Evolutionary conservation across 1,139 yeast species (phyloP).

Genomic region (Eremothecium sinecaudum): DNA sequence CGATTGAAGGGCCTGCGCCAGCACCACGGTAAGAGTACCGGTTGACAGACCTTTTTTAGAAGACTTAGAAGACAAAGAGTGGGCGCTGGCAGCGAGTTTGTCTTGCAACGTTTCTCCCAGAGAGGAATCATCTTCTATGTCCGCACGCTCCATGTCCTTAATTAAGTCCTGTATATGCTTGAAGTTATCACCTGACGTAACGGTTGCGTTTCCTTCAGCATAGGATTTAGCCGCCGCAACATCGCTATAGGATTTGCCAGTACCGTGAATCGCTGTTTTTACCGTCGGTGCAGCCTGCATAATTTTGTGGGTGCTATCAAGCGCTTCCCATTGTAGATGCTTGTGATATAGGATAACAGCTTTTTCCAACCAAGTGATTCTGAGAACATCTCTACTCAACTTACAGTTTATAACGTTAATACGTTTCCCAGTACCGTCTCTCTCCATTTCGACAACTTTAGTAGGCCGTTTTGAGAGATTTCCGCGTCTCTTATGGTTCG

Average conservation of each 20-base stretch:
- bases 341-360: slow-evolving; percentile 60
- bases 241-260: slow-evolving; percentile 50
- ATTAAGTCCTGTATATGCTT: slow-evolving; percentile 38
- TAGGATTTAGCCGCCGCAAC: slow-evolving; percentile 61
- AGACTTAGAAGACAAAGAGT: slow-evolving; percentile 8
- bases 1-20: slow-evolving; percentile 62
- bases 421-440: slow-evolving; percentile 39
- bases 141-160: slow-evolving; percentile 36
- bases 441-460: slow-evolving; percentile 36
- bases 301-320: slow-evolving; percentile 24
- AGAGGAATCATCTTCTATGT: slow-evolving; percentile 30
- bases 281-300: slow-evolving; percentile 37
- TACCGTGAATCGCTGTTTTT: slow-evolving; percentile 28
- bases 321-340: slow-evolving; percentile 44
- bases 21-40: slow-evolving; percentile 56
- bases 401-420: slow-evolving; percentile 38
- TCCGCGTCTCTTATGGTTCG: slow-evolving; percentile 32
- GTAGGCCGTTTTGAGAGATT: slow-evolving; percentile 43
- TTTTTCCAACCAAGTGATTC: slow-evolving; percentile 64
- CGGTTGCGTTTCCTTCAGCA: slow-evolving; percentile 58
- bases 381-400: slow-evolving; percentile 36
- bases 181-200: slow-evolving; percentile 57
- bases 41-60: slow-evolving; percentile 37
- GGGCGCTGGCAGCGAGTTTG: slow-evolving; percentile 32
- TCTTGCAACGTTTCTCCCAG: slow-evolving; percentile 51